Base-by-base conservation (phyloP, 768 basidiomycete genomes). In the Kwoniella botswanensis region DNA sequence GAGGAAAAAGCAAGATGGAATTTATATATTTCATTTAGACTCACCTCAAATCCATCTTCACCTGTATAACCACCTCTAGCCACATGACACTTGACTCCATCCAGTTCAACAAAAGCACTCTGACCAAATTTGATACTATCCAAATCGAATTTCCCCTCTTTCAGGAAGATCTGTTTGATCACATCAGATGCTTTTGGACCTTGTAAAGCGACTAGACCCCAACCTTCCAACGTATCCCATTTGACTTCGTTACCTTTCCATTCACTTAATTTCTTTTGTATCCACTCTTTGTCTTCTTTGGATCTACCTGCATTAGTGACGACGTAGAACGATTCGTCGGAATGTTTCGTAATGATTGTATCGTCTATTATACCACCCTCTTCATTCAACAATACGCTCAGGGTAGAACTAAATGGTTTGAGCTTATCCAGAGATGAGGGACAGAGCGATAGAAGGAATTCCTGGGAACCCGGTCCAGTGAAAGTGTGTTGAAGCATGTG, bases 61-160 rank as follows among this genome's bases (percentile, higher is more conserved):
- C 97, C 97, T 0, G 97, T 98, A 84, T 99, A 99, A 4, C 97
- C 97, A 35, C 94, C 93, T 17, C 97, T 89, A 9, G 94, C 92
- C 41, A 98, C 89, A 80, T 98, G 94, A 44, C 93, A 87, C 79
- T 89, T 90, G 75, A 90, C 88, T 68, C 89, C 90, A 69, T 90
- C 90, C 69, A 97, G 87, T 0, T 91, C 89, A 10, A 93, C 87
- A 79, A 89, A 93, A 0, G 91, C 90, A 21, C 92, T 91, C 71
- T 88, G 90, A 50, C 94, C 94, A 78, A 99, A 98, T 29, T 90
- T 91, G 61, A 98, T 85, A 52, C 86, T 84, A 22, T 85, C 84
- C 12, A 98, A 86, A 44, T 61, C 59, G 46, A 50, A 50, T 22
- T 18, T 21, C 21, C 41, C 35, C 82, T 94, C 91, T 42, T 54